These are phyloP conservation scores for Themeda triandra DNA, from an alignment of 176 grass and related monocot genomes.

Conservation along the genomic window DNA sequence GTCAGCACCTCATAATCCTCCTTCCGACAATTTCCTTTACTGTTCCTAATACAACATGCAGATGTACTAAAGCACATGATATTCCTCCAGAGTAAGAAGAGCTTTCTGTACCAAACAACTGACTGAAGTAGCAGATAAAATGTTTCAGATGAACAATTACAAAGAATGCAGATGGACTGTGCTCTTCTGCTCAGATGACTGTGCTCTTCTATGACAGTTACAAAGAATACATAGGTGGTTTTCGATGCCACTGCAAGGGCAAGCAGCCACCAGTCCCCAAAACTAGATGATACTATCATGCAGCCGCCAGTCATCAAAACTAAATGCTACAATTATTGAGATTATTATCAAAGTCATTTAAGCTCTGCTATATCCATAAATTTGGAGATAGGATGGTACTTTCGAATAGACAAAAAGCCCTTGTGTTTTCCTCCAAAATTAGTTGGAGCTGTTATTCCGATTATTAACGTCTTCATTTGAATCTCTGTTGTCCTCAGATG, in stretches of 20 bases:
- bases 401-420: conserved; percentile 61
- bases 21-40: not conserved
- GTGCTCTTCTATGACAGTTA: not conserved
- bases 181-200: not conserved
- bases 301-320: not conserved
- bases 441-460: conserved; percentile 17
- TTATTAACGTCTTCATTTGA: not conserved
- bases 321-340: not conserved
- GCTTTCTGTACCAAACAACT: not conserved
- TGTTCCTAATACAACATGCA: not conserved
- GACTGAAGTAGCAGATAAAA: not conserved
- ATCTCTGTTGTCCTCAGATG: conserved; percentile 1
- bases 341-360: not conserved
- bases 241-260: not conserved
- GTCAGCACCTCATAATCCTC: not conserved
- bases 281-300: not conserved
- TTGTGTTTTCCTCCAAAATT: conserved; percentile 52
- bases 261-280: not conserved
- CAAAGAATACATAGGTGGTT: not conserved
- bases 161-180: not conserved
- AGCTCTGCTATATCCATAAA: not conserved
- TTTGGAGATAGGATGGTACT: conserved; percentile 45
- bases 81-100: not conserved
- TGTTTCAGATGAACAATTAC: not conserved
- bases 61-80: not conserved